Evolutionary conservation across 805 yeast genomes (phyloP).

Genomic region (Wilhelminamyces savonicus): DNA sequence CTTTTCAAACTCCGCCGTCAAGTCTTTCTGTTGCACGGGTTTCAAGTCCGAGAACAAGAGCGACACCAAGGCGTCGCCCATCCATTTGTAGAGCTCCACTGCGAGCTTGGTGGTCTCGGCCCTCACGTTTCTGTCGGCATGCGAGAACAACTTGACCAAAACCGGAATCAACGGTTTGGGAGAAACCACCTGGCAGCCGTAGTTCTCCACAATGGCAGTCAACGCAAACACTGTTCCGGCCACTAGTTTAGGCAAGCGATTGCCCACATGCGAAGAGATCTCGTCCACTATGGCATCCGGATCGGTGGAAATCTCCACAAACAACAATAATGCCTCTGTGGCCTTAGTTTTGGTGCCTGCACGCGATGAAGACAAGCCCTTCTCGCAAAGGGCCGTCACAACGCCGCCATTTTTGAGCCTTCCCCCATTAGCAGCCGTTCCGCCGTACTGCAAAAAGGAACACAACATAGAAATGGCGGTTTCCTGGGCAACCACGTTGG

Average conservation of each 20-base stretch:
- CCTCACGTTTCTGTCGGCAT: slow-evolving; percentile 83
- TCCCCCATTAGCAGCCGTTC: slow-evolving; percentile 30
- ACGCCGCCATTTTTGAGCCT: slow-evolving; percentile 36
- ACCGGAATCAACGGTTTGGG: slow-evolving; percentile 52
- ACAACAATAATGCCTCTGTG: slow-evolving; percentile 51
- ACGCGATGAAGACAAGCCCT: slow-evolving; percentile 71
- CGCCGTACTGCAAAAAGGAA: slow-evolving; percentile 53
- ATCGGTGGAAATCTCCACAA: slow-evolving; percentile 55
- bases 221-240: slow-evolving; percentile 59
- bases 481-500: slow-evolving; percentile 91
- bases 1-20: slow-evolving; percentile 59
- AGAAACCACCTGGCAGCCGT: slow-evolving; percentile 58
- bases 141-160: slow-evolving; percentile 68
- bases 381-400: slow-evolving; percentile 61
- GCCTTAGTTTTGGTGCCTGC: slow-evolving; percentile 67
- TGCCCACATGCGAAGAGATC: slow-evolving; percentile 53
- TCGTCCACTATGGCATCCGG: slow-evolving; percentile 65
- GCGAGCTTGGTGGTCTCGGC: slow-evolving; percentile 66
- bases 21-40: slow-evolving; percentile 87
- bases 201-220: slow-evolving; percentile 46
- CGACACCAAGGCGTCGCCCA: slow-evolving; percentile 56
- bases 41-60: slow-evolving; percentile 66
- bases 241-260: slow-evolving; percentile 72
- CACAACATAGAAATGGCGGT: slow-evolving; percentile 56
- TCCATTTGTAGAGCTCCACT: slow-evolving; percentile 66